Conservation (phyloP, 352 stramenopile genomes). For the Phytopythium vexans region DNA sequence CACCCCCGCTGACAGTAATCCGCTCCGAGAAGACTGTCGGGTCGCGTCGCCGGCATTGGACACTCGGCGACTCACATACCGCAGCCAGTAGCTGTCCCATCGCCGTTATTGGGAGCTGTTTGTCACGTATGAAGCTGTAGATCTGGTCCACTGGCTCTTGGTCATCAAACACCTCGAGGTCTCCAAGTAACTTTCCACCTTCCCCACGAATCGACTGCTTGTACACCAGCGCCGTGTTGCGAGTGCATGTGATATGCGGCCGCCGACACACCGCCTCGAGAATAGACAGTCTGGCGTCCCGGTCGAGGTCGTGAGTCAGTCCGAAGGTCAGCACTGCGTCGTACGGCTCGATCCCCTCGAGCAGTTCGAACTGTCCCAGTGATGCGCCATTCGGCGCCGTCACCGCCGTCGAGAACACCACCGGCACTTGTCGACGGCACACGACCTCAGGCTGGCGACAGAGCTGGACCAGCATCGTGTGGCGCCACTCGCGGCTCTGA, state of each 20-base stretch:
- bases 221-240: conserved; percentile 36
- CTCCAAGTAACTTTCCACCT: conserved; percentile 23
- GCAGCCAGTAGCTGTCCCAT: conserved; percentile 37
- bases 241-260: conserved; percentile 33
- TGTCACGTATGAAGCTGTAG: conserved; percentile 62
- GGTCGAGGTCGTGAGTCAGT: conserved; percentile 21
- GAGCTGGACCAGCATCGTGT: conserved; percentile 37
- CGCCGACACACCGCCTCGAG: conserved; percentile 42
- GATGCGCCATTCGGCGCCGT: conserved; percentile 13
- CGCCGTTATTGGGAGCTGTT: conserved; percentile 24
- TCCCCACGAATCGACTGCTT: conserved; percentile 37
- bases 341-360: conserved; percentile 48
- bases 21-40: conserved; percentile 52
- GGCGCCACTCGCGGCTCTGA: conserved; percentile 31
- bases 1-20: conserved; percentile 22
- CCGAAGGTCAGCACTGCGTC: conserved; percentile 50
- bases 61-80: conserved; percentile 27
- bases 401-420: conserved; percentile 45
- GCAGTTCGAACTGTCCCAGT: conserved; percentile 41
- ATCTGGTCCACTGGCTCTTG: conserved; percentile 65
- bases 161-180: conserved; percentile 66
- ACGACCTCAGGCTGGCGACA: conserved; percentile 25
- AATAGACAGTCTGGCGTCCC: conserved; percentile 22
- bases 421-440: conserved; percentile 34
- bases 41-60: conserved; percentile 32